Base-by-base conservation (phyloP, 352 stramenopile genomes). In the Phytophthora cryptogea region DNA sequence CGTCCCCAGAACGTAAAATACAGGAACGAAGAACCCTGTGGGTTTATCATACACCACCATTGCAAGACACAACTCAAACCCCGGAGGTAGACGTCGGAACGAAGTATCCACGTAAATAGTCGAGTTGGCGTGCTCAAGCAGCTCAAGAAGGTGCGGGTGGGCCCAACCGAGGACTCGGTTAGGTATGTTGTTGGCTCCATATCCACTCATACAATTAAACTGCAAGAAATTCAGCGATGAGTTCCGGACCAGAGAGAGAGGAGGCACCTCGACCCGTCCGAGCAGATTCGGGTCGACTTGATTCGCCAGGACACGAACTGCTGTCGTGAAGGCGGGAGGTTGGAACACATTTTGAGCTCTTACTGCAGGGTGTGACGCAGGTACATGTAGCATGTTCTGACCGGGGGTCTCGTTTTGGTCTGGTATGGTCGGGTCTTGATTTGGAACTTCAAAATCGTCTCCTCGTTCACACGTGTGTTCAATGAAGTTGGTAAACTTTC, bases 101-200 rank as follows among this genome's bases (percentile, higher is more conserved):
- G 53, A 53, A 45, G 42, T 51, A 42, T 68, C 59, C n/a, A 57
- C 53, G 53, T 63, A 68, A 8, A 68, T 45, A 11, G 46, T 63
- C 13, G 55, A 63, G 13, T 42, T 40, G 11, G 20, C 28, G 36
- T 63, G 55, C 2, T 58, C 58, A 4, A 63, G 39, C 9, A 63
- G 16, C 46, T 52, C 47, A 6, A 63, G 17, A 3, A 63, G 17
- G 20, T 58, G 35, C 14, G 55, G 39, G 27, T 65, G 57, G 1
- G 57, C 57, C 57, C 49, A 65, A 9, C 48, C 57, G 41, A 65
- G 52, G 3, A 57, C 37, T 37, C 49, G 49, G 5, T 48, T 47
- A 8, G 49, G 49, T 5, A 27, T 47, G 9, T 46, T 57, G 27
- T 57, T 33, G 14, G 49, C 8, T 14, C 27, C 49, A 16, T 57